Evolutionary conservation across 495 filamentous ascomycete genomes (phyloP), one percentile per base, ranked within the genome.

Genomic region (Aspergillus nidulans): DNA sequence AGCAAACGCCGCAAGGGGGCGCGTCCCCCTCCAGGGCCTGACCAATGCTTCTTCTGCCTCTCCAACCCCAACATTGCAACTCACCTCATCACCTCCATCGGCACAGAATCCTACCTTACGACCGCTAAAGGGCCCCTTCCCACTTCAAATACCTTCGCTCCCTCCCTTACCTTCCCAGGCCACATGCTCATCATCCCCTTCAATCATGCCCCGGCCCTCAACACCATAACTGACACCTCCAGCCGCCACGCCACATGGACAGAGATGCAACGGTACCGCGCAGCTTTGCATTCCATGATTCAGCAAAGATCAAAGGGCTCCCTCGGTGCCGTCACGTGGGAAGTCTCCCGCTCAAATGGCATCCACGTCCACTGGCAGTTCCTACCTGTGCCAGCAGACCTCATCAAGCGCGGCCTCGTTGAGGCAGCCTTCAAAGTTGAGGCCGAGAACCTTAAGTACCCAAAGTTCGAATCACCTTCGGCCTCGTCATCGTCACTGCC

Each of bases 361-460:
- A 85, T 97, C 49, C 94, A 98, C 65, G 77, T 81, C 0, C 94
- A 96, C 63, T 97, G 92, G 94, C 94, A 98, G 74, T 92, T 95
- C 62, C 76, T 97, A 26, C 92, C 94, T 2, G 78, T 95, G 1
- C 79, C 87, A 0, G 64, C 76, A 0, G 77, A 84, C 10, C 69
- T 89, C 20, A 77, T 95, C 38, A 66, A 64, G 9, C 80, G 82
- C 39, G 85, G 86, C 0, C 75, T 92, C 1, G 88, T 95, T 7
- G 87, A 91, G 62, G 89, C 87, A 0, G 91, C 83, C 0, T 96
- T 96, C 76, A 82, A 85, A 53, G 88, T 91, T 15, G 82, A 92
- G 63, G 91, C 90, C 0, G 86, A 91, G 63, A 92, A 94, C 58
- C 64, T 83, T 19, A 74, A 82, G 48, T 88, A 87, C 50, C 89